phyloP scores from a whole-genome alignment of 2,329 filamentous ascomycete genomes.

The Fusarium ambrosium region DNA sequence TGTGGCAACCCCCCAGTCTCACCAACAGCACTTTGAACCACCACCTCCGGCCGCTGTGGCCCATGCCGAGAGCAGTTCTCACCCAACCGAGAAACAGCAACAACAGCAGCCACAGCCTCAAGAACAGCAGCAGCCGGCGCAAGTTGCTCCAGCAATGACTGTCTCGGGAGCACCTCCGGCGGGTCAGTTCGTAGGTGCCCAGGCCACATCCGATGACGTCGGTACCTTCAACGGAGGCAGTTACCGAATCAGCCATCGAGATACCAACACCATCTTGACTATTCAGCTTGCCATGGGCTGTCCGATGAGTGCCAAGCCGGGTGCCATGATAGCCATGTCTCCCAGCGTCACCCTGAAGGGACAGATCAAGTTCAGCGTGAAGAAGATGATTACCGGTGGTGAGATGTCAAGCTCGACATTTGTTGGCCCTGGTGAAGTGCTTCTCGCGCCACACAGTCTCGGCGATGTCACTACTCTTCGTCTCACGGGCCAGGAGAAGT shows the following conservation, averaged over 20 bases:
- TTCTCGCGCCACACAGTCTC: slow-evolving; percentile 83
- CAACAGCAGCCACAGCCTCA: slow-evolving; percentile 28
- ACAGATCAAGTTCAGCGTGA: slow-evolving; percentile 85
- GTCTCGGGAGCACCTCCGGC: slow-evolving; percentile 57
- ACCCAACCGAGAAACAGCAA: slow-evolving; percentile 50
- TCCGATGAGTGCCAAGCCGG: slow-evolving; percentile 84
- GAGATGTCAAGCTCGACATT: slow-evolving; percentile 84
- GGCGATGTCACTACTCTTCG: slow-evolving; percentile 89
- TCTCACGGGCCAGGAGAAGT: slow-evolving; percentile 78
- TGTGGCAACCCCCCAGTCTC: slow-evolving; percentile 38
- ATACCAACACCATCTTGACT: slow-evolving; percentile 90
- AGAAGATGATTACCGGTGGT: slow-evolving; percentile 88
- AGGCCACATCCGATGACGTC: slow-evolving; percentile 80
- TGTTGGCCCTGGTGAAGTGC: slow-evolving; percentile 90
- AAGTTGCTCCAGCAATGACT: slow-evolving; percentile 50
- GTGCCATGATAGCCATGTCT: slow-evolving; percentile 96
- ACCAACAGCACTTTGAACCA: slow-evolving; percentile 46
- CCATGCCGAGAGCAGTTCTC: slow-evolving; percentile 38
- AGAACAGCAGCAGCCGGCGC: slow-evolving; percentile 35
- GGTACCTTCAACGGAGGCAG: slow-evolving; percentile 98
- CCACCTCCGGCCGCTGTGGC: slow-evolving; percentile 41
- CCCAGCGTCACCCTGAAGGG: slow-evolving; percentile 88
- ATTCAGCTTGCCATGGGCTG: slow-evolving; percentile 91
- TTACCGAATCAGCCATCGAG: slow-evolving; percentile 92
- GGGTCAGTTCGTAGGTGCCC: slow-evolving; percentile 73